These are phyloP conservation scores for Patellifolia procumbens DNA, from an alignment of 179 eudicot species.

Conservation along the genomic window DNA sequence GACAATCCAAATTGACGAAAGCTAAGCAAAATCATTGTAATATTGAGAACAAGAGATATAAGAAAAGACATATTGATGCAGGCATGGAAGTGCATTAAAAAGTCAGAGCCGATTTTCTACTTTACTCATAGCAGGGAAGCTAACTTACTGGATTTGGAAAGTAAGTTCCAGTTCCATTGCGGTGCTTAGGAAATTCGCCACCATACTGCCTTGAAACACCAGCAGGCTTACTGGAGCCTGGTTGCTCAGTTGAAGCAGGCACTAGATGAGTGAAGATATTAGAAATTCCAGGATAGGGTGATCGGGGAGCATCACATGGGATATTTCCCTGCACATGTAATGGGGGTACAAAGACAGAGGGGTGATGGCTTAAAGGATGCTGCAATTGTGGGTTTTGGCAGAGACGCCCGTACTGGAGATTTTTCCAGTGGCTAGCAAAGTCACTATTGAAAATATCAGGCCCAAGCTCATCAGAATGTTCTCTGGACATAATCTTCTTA, in stretches of 20 bases:
- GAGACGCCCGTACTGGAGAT: constrained; percentile 56
- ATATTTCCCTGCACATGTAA: constrained; percentile 40
- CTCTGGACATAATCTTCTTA: constrained; percentile 24
- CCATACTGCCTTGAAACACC: constrained; percentile 35
- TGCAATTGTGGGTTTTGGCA: constrained; percentile 43
- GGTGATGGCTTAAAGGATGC: constrained; percentile 35
- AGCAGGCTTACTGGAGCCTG: constrained; percentile 33
- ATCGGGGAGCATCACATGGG: constrained; percentile 35
- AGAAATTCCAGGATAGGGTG: constrained; percentile 34
- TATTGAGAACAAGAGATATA: not conserved
- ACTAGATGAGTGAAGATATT: constrained; percentile 32
- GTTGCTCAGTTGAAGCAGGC: constrained; percentile 41
- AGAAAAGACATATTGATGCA: not conserved
- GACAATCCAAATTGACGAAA: not conserved
- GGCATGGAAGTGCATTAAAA: constrained; percentile 3
- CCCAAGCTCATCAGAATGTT: constrained; percentile 32
- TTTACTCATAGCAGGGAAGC: constrained; percentile 5
- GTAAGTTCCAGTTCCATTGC: constrained; percentile 65
- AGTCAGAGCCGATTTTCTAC: not conserved
- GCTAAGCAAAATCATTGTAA: not conserved
- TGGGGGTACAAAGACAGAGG: constrained; percentile 39
- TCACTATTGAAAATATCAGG: constrained; percentile 57
- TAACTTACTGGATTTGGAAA: constrained; percentile 58
- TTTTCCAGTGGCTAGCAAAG: constrained; percentile 54
- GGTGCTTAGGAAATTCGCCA: constrained; percentile 42